Percentiles rank a stretch among this genome's conserved stretches.
Conservation (phyloP, 176 grass and related monocot genomes). For the Hordeum vulgare region DNA sequence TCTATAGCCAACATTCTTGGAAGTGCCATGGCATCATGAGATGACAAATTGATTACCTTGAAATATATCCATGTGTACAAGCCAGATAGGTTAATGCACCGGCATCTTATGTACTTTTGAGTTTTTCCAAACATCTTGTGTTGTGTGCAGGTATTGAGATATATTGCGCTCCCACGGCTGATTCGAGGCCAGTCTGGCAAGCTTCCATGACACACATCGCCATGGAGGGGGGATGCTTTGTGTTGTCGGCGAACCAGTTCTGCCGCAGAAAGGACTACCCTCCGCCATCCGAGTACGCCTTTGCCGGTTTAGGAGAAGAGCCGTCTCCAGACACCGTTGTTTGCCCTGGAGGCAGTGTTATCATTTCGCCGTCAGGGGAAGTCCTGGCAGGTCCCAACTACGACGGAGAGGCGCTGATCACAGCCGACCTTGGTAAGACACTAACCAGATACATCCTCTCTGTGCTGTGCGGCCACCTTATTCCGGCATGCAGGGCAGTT, state of each 20-base stretch:
- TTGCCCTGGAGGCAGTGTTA: constrained; percentile 85
- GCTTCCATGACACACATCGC: constrained; percentile 89
- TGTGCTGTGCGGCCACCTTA: background rate
- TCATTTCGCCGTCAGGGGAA: constrained; percentile 77
- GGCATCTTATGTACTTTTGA: background rate
- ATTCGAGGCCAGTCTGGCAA: constrained; percentile 84
- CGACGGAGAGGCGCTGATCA: constrained; percentile 72
- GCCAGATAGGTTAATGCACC: background rate
- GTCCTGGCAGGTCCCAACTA: constrained; percentile 90
- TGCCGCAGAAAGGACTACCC: constrained; percentile 88
- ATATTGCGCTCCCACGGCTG: constrained; percentile 91
- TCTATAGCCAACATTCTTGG: background rate
- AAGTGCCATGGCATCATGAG: background rate
- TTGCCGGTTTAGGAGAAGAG: constrained; percentile 56
- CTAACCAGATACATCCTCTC: background rate
- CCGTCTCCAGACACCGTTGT: constrained; percentile 77
- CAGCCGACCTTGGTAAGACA: constrained; percentile 68
- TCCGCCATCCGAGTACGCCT: constrained; percentile 62
- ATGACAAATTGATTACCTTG: background rate
- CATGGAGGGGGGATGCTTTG: constrained; percentile 85
- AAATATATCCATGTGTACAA: background rate
- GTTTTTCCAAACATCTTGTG: background rate
- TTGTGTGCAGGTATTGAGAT: constrained; percentile 66
- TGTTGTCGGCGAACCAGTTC: constrained; percentile 90
- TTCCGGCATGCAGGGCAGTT: background rate